A percentile compares a stretch with the other conserved stretches of the same genome.
These are phyloP conservation scores for Claviceps spartinae DNA, from an alignment of 2,329 filamentous ascomycete species.

Conservation along the genomic window DNA sequence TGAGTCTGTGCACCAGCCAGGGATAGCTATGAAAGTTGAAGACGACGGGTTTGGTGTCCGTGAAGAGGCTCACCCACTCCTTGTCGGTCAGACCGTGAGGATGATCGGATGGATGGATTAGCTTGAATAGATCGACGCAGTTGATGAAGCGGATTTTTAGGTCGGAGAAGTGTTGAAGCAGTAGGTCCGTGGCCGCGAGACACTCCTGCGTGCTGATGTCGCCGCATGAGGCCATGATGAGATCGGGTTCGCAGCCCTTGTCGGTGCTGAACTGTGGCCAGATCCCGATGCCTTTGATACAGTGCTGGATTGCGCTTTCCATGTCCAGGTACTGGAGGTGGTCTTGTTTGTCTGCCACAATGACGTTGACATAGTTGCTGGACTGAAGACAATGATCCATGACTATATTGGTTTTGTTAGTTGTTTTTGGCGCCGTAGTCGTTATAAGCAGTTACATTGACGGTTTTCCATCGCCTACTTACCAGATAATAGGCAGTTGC, in stretches of 20 bases:
- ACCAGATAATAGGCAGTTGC: conserved; percentile 58
- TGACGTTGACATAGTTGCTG: conserved; percentile 67
- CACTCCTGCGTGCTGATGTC: conserved; percentile 64
- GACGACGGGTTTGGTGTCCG: conserved; percentile 55
- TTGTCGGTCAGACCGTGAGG: conserved; percentile 55
- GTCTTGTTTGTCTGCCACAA: conserved; percentile 69
- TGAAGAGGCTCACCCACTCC: conserved; percentile 60
- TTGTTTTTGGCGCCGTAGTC: no score
- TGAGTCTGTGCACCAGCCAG: conserved; percentile 64
- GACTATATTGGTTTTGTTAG: conserved; percentile 20
- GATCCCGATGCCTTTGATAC: conserved; percentile 65
- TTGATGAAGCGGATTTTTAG: conserved; percentile 71
- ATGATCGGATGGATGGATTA: conserved; percentile 56
- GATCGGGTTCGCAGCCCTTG: conserved; percentile 50
- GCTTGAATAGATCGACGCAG: conserved; percentile 67
- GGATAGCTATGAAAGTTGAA: conserved; percentile 82
- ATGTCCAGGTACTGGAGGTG: conserved; percentile 65
- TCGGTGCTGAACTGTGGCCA: conserved; percentile 69
- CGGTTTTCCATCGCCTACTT: conserved; percentile 2
- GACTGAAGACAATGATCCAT: conserved; percentile 65
- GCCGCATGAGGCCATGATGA: conserved; percentile 65
- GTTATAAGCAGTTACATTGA: no score
- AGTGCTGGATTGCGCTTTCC: conserved; percentile 60
- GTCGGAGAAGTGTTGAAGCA: conserved; percentile 56
- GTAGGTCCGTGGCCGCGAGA: conserved; percentile 58